Percentiles rank a stretch among this genome's conserved stretches.
Evolutionary conservation across 495 filamentous ascomycete species (phyloP).

Genomic region (Aspergillus ostianus): DNA sequence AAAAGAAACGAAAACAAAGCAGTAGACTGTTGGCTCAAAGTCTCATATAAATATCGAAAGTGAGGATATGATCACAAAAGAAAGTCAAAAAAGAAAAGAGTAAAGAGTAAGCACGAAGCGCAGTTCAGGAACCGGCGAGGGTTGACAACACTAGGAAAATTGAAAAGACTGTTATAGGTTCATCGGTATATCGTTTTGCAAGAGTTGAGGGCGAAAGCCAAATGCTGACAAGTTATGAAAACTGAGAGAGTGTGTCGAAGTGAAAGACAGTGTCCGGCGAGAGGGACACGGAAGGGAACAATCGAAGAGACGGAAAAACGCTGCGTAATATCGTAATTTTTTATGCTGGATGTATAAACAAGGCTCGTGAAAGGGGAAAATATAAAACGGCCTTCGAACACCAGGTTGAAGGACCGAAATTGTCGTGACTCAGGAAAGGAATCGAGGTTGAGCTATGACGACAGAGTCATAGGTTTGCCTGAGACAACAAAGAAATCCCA

Average conservation of each 20-base stretch:
- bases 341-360: conserved; percentile 30
- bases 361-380: conserved; percentile 28
- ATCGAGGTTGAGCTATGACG: conserved; percentile 23
- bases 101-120: conserved; percentile 43
- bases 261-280: conserved; percentile 20
- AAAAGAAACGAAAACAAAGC: conserved; percentile 36
- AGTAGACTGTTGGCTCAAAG: conserved; percentile 61
- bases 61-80: conserved; percentile 61
- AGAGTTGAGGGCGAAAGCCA: conserved; percentile 41
- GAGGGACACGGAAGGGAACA: conserved; percentile 9
- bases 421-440: conserved; percentile 36
- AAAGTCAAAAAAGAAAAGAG: conserved; percentile 38
- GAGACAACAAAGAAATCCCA: conserved; percentile 17
- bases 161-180: conserved; percentile 64
- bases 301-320: conserved; percentile 40
- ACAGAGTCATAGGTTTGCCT: conserved; percentile 40
- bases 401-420: conserved; percentile 38
- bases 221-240: conserved; percentile 29
- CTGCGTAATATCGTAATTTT: conserved; percentile 53
- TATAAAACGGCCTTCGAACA: conserved; percentile 33
- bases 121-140: conserved; percentile 42
- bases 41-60: conserved; percentile 61
- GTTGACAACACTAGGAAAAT: conserved; percentile 48
- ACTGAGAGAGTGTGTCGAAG: conserved; percentile 32
- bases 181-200: conserved; percentile 57